Evolutionary conservation across 116 monocot genomes (phyloP), one percentile per base, ranked within the genome.

Genomic region (Papilionanthe hybrid): DNA sequence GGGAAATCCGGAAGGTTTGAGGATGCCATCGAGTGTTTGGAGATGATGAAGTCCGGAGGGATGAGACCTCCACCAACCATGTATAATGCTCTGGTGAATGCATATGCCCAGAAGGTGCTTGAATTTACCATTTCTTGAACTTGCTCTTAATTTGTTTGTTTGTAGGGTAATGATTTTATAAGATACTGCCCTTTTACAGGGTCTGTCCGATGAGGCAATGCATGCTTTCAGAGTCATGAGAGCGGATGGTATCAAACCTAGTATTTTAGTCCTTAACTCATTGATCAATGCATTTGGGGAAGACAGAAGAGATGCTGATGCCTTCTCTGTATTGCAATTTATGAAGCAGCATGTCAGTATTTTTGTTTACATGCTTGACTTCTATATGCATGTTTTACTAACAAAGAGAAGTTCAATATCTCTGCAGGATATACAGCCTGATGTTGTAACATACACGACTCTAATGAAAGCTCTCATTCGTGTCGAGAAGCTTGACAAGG

Each of bases 271-370:
- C 30, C 86, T 99, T 28, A 99, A 99, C 82, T 99, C 98, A 23
- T 91, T 99, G 76, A 95, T 99, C 41, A 99, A 99, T 89, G 98
- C 98, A 77, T 99, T 93, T 88, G 91, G 98, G 49, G 95, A 99
- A 85, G 98, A 99, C 79, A 84, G 86, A 79, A 95, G 98, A 55
- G 93, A 95, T 60, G 76, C 77, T 78, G 95, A 99, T 84, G 98
- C 98, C 56, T 99, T 99, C 82, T 87, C 91, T 44, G 93, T 99
- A 4, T 53, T 99, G 71, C 88, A 88, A 77, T 99, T 89, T 71
- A 99, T 99, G 98, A 99, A 91, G 83, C 95, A 93, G 79, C 93
- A 91, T 88, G 96, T 96, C 75, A 85, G 93, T 77, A 32, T 17
- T 71, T 12, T 71, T 41, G 32, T 1, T 8, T 27, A 65, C 27